These are phyloP conservation scores for Cladosporium sp. DNA, from an alignment of 2,329 filamentous ascomycete species.

Conservation along the genomic window DNA sequence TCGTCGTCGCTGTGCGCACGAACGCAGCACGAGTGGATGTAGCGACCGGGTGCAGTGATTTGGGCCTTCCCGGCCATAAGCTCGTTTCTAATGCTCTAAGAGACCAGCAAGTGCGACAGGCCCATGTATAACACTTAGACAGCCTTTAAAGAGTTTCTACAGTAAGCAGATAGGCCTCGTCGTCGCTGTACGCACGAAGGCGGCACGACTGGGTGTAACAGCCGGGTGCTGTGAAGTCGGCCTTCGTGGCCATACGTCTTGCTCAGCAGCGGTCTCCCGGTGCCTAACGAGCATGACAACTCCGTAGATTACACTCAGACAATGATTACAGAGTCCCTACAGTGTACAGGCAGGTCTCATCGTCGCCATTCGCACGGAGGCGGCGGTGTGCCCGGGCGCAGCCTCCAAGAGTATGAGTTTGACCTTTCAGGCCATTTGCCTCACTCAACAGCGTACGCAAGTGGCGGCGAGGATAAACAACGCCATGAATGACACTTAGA, in stretches of 20 bases:
- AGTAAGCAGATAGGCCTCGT: background rate
- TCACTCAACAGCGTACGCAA: background rate
- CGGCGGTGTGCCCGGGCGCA: background rate
- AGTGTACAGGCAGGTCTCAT: background rate
- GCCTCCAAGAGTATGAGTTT: background rate
- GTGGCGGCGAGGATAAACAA: background rate
- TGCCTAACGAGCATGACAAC: background rate
- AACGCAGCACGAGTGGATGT: background rate
- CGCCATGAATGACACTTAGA: too few relatives aligned
- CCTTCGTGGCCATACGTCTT: background rate
- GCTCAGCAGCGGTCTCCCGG: background rate
- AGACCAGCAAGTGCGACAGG: too few relatives aligned
- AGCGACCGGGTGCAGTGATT: background rate
- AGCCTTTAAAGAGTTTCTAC: too few relatives aligned
- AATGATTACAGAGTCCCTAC: background rate
- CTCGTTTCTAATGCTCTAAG: too few relatives aligned
- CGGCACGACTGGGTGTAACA: background rate
- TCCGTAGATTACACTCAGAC: background rate
- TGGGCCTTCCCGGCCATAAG: background rate
- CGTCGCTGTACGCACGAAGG: background rate
- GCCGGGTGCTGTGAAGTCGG: background rate
- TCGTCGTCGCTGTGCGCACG: background rate
- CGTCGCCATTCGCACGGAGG: background rate
- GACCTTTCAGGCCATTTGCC: too few relatives aligned
- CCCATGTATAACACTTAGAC: too few relatives aligned